phyloP scores from a whole-genome alignment of 257 asterid species.

The Jasminum sambac region DNA sequence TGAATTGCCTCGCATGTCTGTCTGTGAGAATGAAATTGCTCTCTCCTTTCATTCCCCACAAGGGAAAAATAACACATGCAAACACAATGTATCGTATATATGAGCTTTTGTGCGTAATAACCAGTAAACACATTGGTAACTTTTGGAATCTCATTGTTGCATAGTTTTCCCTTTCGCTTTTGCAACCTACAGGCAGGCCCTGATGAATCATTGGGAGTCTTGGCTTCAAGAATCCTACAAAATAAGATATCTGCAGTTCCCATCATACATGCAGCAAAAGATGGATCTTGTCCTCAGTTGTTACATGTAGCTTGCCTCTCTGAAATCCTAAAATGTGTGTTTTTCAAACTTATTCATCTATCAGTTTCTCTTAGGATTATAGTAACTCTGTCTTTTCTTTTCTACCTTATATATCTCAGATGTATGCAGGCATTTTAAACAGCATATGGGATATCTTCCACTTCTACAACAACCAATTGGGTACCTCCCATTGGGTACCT shows the following conservation, averaged over 20 bases:
- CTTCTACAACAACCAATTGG: conserved; percentile 60
- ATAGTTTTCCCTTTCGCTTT: background rate
- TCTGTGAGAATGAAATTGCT: background rate
- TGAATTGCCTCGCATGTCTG: background rate
- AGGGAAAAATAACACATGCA: background rate
- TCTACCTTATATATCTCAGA: conserved; percentile 35
- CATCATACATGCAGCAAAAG: conserved; percentile 41
- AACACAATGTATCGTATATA: background rate
- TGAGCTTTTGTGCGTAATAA: background rate
- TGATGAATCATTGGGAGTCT: conserved; percentile 58
- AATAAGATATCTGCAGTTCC: conserved; percentile 63
- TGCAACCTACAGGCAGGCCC: conserved; percentile 59
- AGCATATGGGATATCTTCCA: conserved; percentile 53
- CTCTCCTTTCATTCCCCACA: background rate
- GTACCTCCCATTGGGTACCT: conserved; percentile 58
- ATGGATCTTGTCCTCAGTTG: conserved; percentile 51
- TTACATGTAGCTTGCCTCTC: conserved; percentile 58
- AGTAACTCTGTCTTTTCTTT: background rate
- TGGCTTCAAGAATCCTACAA: conserved; percentile 54
- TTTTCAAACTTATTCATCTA: conserved; percentile 8
- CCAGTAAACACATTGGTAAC: background rate
- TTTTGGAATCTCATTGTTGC: background rate
- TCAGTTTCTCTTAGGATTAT: background rate
- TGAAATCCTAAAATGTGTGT: conserved; percentile 50
- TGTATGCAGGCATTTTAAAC: conserved; percentile 51